These are phyloP conservation scores for Colletotrichum spaethianum DNA, from an alignment of 2,329 filamentous ascomycete genomes.

Conservation along the genomic window DNA sequence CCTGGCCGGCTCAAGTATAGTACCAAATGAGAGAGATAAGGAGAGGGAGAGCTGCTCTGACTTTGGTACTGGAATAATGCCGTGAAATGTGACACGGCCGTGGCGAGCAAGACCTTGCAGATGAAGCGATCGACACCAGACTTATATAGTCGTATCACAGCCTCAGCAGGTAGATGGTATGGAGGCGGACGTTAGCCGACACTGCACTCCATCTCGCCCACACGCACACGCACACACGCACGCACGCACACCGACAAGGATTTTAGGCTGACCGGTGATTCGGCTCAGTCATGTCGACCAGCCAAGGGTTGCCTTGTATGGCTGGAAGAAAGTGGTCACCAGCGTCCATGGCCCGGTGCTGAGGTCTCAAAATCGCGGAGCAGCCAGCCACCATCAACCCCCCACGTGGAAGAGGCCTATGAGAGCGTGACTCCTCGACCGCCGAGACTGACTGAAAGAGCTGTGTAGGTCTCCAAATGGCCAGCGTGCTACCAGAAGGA, in stretches of 20 bases:
- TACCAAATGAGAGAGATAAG: constrained; percentile 31
- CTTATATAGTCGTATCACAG: constrained; percentile 35
- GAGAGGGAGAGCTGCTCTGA: neutral
- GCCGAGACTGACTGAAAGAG: constrained; percentile 14
- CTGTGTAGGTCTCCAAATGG: constrained; percentile 10
- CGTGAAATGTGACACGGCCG: constrained; percentile 3
- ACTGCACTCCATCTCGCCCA: constrained; percentile 20
- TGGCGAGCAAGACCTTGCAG: neutral
- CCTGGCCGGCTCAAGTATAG: constrained; percentile 42
- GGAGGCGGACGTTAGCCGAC: constrained; percentile 18
- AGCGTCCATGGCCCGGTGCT: constrained; percentile 41
- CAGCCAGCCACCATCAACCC: constrained; percentile 39
- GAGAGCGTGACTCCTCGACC: constrained; percentile 32
- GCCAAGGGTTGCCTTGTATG: constrained; percentile 47
- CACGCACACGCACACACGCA: constrained; percentile 28
- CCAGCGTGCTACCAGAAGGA: constrained; percentile 6
- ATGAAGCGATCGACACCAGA: constrained; percentile 10
- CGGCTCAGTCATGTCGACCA: constrained; percentile 32
- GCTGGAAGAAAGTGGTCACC: constrained; percentile 45
- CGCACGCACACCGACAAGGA: constrained; percentile 30
- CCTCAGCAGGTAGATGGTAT: constrained; percentile 23
- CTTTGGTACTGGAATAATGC: constrained; percentile 7
- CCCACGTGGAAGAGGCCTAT: constrained; percentile 43
- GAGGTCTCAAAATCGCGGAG: constrained; percentile 40
- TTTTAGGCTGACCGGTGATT: constrained; percentile 28